A percentile compares a stretch with the other conserved stretches of the same genome.
These are phyloP conservation scores for Jamesozyma gamospora DNA, from an alignment of 805 yeast species.

Conservation along the genomic window DNA sequence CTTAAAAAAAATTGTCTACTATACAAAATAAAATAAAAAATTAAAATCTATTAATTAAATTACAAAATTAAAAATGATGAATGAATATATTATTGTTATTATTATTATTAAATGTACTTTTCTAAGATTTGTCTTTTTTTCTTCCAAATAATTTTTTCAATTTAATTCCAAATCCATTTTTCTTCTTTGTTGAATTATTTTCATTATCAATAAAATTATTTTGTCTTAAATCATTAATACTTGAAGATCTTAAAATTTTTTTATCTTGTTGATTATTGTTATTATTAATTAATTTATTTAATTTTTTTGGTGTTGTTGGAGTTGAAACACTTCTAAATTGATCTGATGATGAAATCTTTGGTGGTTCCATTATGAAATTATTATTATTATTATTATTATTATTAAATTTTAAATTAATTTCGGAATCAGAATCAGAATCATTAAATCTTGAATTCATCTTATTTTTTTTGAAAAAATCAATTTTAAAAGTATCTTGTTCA, in stretches of 20 bases:
- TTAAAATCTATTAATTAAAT: no score
- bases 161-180: slow-evolving; percentile 29
- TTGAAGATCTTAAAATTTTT: slow-evolving; percentile 17
- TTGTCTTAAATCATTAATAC: slow-evolving; percentile 2
- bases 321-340: slow-evolving; percentile 6
- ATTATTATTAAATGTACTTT: background rate
- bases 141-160: slow-evolving; percentile 35
- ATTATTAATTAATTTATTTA: slow-evolving; percentile 11
- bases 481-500: background rate
- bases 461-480: background rate
- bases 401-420: slow-evolving; percentile 21
- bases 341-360: background rate
- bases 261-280: slow-evolving; percentile 16
- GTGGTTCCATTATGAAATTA: background rate
- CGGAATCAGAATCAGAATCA: slow-evolving; percentile 56
- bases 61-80: no score
- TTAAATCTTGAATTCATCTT: slow-evolving; percentile 39
- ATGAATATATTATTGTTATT: no score
- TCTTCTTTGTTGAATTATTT: slow-evolving; percentile 17
- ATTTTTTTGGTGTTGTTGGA: slow-evolving; percentile 8
- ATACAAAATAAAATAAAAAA: no score
- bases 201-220: background rate
- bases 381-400: slow-evolving; percentile 6
- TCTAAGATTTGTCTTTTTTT: slow-evolving; percentile 10
- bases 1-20: no score